Conservation (phyloP, 106 monocot species). For the Phalaenopsis equestris region DNA sequence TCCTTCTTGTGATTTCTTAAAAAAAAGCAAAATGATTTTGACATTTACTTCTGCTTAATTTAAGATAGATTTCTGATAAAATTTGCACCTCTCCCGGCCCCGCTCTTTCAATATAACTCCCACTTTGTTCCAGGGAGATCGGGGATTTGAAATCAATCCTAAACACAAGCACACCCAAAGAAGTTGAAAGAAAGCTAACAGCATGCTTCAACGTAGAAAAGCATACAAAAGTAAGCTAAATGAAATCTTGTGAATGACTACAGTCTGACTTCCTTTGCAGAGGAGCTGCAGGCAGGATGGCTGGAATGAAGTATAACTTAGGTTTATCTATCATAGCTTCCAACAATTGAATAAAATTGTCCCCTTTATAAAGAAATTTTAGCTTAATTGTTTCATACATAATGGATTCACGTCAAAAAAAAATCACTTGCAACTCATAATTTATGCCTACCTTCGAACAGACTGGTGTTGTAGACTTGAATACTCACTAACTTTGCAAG, state of each 20-base stretch:
- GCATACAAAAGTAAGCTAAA: not conserved
- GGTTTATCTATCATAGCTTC: not conserved
- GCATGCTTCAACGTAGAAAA: not conserved
- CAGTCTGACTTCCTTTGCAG: not conserved
- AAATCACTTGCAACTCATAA: not conserved
- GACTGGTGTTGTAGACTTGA: constrained; percentile 66
- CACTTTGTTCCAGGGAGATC: not conserved
- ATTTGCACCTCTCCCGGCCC: too few relatives aligned
- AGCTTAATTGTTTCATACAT: not conserved
- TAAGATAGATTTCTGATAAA: too few relatives aligned
- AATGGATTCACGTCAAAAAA: not conserved
- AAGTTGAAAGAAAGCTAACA: not conserved
- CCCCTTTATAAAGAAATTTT: not conserved
- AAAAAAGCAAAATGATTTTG: not conserved
- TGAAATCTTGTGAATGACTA: not conserved
- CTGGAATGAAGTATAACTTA: not conserved
- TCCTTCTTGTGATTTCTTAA: not conserved
- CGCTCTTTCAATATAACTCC: not conserved
- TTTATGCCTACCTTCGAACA: constrained; percentile 48
- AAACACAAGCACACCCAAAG: not conserved
- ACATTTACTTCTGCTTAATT: too few relatives aligned
- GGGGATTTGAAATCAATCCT: not conserved
- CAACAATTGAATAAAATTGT: not conserved
- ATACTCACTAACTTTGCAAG: constrained; percentile 70
- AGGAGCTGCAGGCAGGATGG: not conserved